Percentiles rank a stretch among this genome's conserved stretches.
Evolutionary conservation across 1,139 yeast species (phyloP).

Genomic region (Scheffersomyces illinoinensis): DNA sequence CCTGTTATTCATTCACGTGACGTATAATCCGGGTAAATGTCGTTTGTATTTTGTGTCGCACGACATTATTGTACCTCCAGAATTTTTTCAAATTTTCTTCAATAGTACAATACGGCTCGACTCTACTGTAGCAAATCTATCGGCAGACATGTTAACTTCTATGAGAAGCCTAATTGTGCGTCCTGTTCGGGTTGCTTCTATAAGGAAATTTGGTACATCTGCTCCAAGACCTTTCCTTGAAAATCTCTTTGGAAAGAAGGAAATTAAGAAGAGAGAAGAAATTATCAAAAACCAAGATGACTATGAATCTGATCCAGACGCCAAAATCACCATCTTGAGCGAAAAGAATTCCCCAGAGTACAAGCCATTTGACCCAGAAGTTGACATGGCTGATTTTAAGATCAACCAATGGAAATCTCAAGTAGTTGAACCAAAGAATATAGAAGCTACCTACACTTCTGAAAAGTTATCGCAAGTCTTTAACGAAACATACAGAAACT

Average conservation of each 20-base stretch:
- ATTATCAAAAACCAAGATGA: constrained; percentile 44
- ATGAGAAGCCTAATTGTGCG: not conserved
- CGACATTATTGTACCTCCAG: not conserved
- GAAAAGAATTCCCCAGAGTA: constrained; percentile 36
- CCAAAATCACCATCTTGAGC: constrained; percentile 39
- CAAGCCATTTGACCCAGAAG: constrained; percentile 25
- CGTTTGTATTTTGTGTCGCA: not conserved
- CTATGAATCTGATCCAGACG: constrained; percentile 31
- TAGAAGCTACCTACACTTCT: constrained; percentile 30
- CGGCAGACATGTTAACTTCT: not conserved
- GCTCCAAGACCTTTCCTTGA: constrained; percentile 15
- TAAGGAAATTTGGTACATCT: constrained; percentile 13
- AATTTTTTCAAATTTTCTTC: not conserved
- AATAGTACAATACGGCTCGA: not conserved
- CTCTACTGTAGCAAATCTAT: not conserved
- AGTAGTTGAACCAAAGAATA: constrained; percentile 22
- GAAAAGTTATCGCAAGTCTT: constrained; percentile 26
- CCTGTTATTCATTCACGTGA: not conserved
- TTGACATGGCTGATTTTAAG: constrained; percentile 38
- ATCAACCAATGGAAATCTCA: constrained; percentile 39
- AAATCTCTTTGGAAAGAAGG: constrained; percentile 22
- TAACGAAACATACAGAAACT: constrained; percentile 24
- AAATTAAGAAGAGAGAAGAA: constrained; percentile 28
- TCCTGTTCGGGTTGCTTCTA: constrained; percentile 3
- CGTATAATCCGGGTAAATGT: not conserved